A percentile compares a stretch with the other conserved stretches of the same genome.
Evolutionary conservation across 305 asterid genomes (phyloP).

Genomic region (Rubia occidens): DNA sequence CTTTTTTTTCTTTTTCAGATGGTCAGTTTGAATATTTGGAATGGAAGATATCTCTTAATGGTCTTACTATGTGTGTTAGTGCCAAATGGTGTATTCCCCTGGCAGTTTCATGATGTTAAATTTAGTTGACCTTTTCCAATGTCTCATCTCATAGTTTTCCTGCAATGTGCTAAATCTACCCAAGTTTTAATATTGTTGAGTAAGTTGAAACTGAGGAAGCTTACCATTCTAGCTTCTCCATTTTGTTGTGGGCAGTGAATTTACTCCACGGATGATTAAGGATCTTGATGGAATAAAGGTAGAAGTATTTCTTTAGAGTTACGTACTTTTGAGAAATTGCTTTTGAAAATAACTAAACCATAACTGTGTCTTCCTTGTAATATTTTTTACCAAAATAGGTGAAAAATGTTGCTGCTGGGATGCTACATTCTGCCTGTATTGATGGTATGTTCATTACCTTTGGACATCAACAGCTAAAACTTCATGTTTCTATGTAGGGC

Average conservation of each 20-base stretch:
- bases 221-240: slow-evolving; percentile 6
- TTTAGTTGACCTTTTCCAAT: not conserved
- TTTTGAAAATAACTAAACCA: not conserved
- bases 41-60: not conserved
- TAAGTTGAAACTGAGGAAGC: not conserved
- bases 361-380: slow-evolving; percentile 14
- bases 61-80: not conserved
- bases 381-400: slow-evolving; percentile 39
- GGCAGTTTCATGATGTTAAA: not conserved
- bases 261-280: slow-evolving; percentile 78
- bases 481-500: not conserved
- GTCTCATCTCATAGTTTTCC: not conserved
- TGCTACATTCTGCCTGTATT: slow-evolving; percentile 88
- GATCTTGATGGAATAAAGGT: slow-evolving; percentile 86
- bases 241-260: slow-evolving; percentile 54
- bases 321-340: not conserved
- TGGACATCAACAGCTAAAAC: not conserved
- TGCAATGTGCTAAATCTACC: not conserved
- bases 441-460: slow-evolving; percentile 42
- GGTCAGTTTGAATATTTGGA: not conserved
- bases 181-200: not conserved
- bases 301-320: not conserved
- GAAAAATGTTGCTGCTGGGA: slow-evolving; percentile 79
- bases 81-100: not conserved
- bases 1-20: not conserved